Evolutionary conservation across 768 basidiomycete genomes (phyloP).

Genomic region (Boletus rufocinnamomeus): DNA sequence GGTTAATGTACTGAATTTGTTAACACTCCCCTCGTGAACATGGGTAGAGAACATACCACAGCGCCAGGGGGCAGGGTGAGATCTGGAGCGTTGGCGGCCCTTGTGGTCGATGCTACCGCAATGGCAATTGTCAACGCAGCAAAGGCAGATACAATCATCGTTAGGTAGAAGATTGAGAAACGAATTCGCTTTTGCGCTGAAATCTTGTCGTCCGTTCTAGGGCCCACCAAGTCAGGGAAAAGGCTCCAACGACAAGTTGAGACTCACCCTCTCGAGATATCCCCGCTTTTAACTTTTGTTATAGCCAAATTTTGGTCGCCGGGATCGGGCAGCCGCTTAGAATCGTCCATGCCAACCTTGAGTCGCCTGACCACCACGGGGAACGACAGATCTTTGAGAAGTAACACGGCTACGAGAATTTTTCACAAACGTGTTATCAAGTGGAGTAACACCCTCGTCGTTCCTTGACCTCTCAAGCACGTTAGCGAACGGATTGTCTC

Average conservation of each 20-base stretch:
- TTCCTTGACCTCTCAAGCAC: neutral
- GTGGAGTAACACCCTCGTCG: neutral
- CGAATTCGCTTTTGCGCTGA: neutral
- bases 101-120: neutral
- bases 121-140: slow-evolving; percentile 3
- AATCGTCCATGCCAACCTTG: neutral
- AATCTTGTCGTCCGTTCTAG: neutral
- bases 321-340: neutral
- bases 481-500: too few relatives aligned
- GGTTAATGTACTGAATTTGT: too few relatives aligned
- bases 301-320: neutral
- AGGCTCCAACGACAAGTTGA: neutral
- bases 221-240: neutral
- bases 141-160: slow-evolving; percentile 7
- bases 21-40: too few relatives aligned
- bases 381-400: neutral
- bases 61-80: slow-evolving; percentile 15
- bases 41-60: too few relatives aligned
- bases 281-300: neutral
- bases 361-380: neutral
- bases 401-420: neutral
- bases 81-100: neutral
- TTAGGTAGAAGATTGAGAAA: neutral
- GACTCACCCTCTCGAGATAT: neutral
- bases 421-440: neutral